These are phyloP conservation scores for Grigorovia transvaalensis DNA, from an alignment of 805 yeast genomes.

Conservation along the genomic window DNA sequence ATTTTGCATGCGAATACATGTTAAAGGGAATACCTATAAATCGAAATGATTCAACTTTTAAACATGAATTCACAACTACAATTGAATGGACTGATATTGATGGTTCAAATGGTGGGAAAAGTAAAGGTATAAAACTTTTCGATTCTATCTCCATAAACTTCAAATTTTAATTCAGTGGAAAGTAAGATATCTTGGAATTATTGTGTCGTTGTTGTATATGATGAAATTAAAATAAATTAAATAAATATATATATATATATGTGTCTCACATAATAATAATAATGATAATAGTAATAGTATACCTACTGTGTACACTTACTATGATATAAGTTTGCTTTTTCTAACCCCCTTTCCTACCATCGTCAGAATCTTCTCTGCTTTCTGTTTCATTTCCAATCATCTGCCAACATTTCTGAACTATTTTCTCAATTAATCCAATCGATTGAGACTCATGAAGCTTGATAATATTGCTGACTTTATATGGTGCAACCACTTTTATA, in stretches of 20 bases:
- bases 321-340: conserved; percentile 1
- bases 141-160: conserved; percentile 23
- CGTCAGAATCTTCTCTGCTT: conserved; percentile 6
- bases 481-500: conserved; percentile 37
- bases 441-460: conserved; percentile 23
- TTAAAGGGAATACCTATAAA: conserved; percentile 8
- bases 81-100: conserved; percentile 46
- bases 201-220: neutral
- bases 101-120: conserved; percentile 54
- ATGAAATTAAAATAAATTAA: neutral
- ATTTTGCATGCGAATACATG: conserved; percentile 34
- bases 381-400: conserved; percentile 24
- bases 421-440: conserved; percentile 34
- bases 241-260: neutral
- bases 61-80: conserved; percentile 6
- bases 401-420: conserved; percentile 42
- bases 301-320: neutral
- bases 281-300: no score
- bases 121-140: conserved; percentile 43
- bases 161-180: conserved; percentile 27
- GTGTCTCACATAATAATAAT: no score
- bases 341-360: conserved; percentile 44
- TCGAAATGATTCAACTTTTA: neutral
- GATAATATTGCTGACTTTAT: conserved; percentile 24
- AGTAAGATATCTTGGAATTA: neutral